A percentile compares a stretch with the other conserved stretches of the same genome.
These are phyloP conservation scores for Pyrrhoderma noxium DNA, from an alignment of 1,284 basidiomycete species.

Conservation along the genomic window DNA sequence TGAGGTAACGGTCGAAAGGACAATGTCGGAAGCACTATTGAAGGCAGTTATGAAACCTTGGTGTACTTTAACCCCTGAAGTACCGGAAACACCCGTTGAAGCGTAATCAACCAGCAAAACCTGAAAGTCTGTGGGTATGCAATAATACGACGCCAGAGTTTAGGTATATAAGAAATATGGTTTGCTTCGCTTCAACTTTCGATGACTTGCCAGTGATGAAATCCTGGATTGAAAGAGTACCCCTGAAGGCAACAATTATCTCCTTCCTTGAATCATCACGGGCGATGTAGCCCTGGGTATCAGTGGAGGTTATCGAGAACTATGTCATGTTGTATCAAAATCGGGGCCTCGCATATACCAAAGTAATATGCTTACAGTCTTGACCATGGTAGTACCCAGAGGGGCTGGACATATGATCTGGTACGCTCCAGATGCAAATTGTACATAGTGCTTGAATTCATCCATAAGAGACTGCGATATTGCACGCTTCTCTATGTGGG, in stretches of 20 bases:
- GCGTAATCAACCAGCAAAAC: slow-evolving; percentile 29
- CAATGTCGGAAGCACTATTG: slow-evolving; percentile 28
- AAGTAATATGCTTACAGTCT: neutral
- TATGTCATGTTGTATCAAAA: neutral
- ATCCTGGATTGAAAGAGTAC: slow-evolving; percentile 14
- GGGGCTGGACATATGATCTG: slow-evolving; percentile 16
- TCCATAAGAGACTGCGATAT: slow-evolving; percentile 16
- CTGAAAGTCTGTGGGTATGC: slow-evolving; percentile 26
- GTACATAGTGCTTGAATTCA: slow-evolving; percentile 16
- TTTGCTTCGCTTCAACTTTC: neutral
- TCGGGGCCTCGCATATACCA: neutral
- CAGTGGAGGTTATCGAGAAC: slow-evolving; percentile 12
- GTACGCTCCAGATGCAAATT: slow-evolving; percentile 20
- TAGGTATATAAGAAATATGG: neutral
- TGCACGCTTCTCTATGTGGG: slow-evolving; percentile 9
- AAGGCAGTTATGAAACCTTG: slow-evolving; percentile 19
- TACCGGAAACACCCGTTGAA: slow-evolving; percentile 29
- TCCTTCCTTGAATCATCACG: slow-evolving; percentile 17
- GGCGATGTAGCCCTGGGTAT: slow-evolving; percentile 18
- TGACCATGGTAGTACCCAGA: slow-evolving; percentile 16
- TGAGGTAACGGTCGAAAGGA: slow-evolving; percentile 29
- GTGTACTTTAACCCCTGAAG: slow-evolving; percentile 15
- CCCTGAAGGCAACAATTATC: slow-evolving; percentile 18
- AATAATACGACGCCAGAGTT: neutral
- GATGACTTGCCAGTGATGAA: slow-evolving; percentile 11